A percentile compares a stretch with the other conserved stretches of the same genome.
These are phyloP conservation scores for Alternaria triticimaculans DNA, from an alignment of 2,329 filamentous ascomycete genomes.

Conservation along the genomic window DNA sequence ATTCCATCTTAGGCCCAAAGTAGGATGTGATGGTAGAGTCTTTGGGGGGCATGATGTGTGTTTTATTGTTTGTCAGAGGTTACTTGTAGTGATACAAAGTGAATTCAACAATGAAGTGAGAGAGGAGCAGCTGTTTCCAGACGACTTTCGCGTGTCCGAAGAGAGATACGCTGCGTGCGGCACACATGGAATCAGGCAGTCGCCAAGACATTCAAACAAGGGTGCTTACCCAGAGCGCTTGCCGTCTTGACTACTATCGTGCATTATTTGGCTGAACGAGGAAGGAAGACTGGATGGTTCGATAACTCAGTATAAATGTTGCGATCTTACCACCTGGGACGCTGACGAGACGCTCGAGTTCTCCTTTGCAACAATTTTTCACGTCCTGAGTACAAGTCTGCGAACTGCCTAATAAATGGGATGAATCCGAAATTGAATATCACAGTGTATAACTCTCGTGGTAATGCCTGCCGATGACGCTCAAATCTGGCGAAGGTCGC, in stretches of 20 bases:
- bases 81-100: neutral
- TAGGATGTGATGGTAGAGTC: conserved; percentile 6
- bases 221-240: neutral
- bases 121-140: neutral
- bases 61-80: neutral
- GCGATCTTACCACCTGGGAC: no score
- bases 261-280: neutral
- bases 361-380: no score
- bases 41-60: neutral
- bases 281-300: neutral
- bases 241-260: neutral
- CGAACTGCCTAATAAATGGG: no score
- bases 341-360: no score
- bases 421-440: no score
- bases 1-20: neutral
- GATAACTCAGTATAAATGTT: no score
- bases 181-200: neutral
- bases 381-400: no score
- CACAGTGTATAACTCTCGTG: no score
- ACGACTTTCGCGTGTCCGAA: neutral
- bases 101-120: neutral
- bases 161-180: neutral
- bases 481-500: conserved; percentile 3
- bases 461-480: conserved; percentile 10
- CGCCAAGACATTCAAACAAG: neutral